A percentile compares a stretch with the other conserved stretches of the same genome.
These are phyloP conservation scores for Colletotrichum horii DNA, from an alignment of 2,329 filamentous ascomycete genomes.

Conservation along the genomic window DNA sequence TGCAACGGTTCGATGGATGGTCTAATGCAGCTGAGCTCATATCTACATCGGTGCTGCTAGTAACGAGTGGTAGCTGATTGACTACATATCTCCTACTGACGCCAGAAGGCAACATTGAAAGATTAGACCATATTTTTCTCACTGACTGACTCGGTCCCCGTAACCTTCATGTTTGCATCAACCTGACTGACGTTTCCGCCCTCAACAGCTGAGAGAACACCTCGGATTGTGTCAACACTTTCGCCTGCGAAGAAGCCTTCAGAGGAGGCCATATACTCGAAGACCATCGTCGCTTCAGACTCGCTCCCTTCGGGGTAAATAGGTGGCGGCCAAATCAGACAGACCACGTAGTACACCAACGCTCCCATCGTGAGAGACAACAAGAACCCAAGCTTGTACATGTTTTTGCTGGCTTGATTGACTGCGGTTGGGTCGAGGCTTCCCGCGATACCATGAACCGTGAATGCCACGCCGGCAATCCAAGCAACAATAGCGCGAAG, in stretches of 20 bases:
- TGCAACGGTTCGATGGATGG: neutral
- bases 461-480: slow-evolving; percentile 12
- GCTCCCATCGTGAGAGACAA: slow-evolving; percentile 29
- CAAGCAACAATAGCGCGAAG: neutral
- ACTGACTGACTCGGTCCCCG: neutral
- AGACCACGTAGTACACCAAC: slow-evolving; percentile 27
- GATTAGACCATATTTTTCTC: neutral
- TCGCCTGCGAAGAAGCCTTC: slow-evolving; percentile 28
- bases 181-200: neutral
- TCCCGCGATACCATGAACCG: slow-evolving; percentile 29
- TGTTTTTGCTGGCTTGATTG: slow-evolving; percentile 26
- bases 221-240: slow-evolving; percentile 7
- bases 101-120: neutral
- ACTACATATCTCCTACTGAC: neutral
- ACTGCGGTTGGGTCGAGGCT: slow-evolving; percentile 25
- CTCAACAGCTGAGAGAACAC: neutral
- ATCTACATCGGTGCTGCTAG: neutral
- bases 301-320: slow-evolving; percentile 25
- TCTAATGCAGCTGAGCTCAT: neutral
- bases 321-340: slow-evolving; percentile 22
- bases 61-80: neutral
- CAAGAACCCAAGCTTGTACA: slow-evolving; percentile 32
- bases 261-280: slow-evolving; percentile 22
- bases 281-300: slow-evolving; percentile 3
- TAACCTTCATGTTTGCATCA: neutral